Evolutionary conservation across 1,139 yeast species (phyloP).

Genomic region (Nakaseomyces delphensis): DNA sequence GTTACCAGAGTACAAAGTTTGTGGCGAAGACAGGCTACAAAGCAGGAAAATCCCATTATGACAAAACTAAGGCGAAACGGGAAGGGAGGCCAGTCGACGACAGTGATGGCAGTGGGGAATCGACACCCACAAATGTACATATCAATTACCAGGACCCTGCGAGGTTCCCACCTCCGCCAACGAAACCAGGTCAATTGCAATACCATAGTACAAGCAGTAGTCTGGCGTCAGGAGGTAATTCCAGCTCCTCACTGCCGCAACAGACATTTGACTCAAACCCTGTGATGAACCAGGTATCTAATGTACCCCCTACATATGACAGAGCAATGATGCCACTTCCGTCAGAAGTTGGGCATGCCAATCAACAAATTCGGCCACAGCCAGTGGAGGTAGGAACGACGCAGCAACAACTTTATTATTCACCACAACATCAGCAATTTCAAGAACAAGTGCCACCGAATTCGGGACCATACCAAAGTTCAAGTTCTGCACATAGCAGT

Average conservation of each 20-base stretch:
- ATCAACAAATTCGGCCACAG: neutral
- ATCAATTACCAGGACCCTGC: constrained; percentile 32
- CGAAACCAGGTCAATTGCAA: constrained; percentile 35
- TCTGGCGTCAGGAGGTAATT: neutral
- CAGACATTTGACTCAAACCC: neutral
- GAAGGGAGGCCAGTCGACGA: constrained; percentile 12
- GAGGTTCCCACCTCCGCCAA: constrained; percentile 49
- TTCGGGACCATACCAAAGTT: neutral
- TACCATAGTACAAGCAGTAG: constrained; percentile 12
- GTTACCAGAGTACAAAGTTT: constrained; percentile 37
- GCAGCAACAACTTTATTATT: neutral
- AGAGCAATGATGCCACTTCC: constrained; percentile 2
- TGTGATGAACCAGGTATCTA: neutral
- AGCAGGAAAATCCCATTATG: constrained; percentile 35
- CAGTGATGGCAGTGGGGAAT: constrained; percentile 3
- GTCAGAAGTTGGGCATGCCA: no score
- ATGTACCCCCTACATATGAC: neutral
- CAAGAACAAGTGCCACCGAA: constrained; percentile 2
- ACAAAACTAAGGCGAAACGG: constrained; percentile 18
- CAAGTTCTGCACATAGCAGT: neutral
- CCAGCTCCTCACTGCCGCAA: constrained; percentile 7
- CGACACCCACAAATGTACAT: constrained; percentile 2
- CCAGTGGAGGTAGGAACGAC: neutral
- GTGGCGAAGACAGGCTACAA: constrained; percentile 41
- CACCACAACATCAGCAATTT: neutral